These are phyloP conservation scores for Geopyxis carbonaria DNA, from an alignment of 495 filamentous ascomycete species.

Conservation along the genomic window DNA sequence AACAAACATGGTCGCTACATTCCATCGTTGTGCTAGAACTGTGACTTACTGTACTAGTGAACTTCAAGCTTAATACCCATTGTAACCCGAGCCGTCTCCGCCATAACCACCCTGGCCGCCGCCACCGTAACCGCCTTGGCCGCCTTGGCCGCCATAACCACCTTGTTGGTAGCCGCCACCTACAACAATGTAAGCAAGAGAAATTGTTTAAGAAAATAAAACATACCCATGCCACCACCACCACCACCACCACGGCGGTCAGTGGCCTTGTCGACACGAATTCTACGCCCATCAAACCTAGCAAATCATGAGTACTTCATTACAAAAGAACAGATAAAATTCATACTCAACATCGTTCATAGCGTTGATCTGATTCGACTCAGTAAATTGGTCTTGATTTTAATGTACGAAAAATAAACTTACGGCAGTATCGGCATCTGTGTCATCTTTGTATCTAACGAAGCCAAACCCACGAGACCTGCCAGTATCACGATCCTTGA, in stretches of 20 bases:
- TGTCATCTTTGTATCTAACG: conserved; percentile 65
- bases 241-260: conserved; percentile 32
- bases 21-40: conserved; percentile 18
- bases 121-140: conserved; percentile 8
- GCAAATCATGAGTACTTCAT: conserved; percentile 4
- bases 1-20: conserved; percentile 11
- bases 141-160: conserved; percentile 1
- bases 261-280: conserved; percentile 91
- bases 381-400: not conserved
- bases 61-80: conserved; percentile 1
- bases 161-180: conserved; percentile 3
- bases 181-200: not conserved
- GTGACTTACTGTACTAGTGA: conserved; percentile 10
- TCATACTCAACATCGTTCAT: conserved; percentile 95
- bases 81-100: conserved; percentile 1
- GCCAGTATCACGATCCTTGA: conserved; percentile 91
- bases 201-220: conserved; percentile 2
- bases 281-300: conserved; percentile 89
- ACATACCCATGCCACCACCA: conserved; percentile 6
- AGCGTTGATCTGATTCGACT: conserved; percentile 31
- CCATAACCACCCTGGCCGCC: conserved; percentile 6
- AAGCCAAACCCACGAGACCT: conserved; percentile 97
- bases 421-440: conserved; percentile 60
- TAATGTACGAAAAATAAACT: not conserved
- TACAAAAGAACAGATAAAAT: conserved; percentile 7